Evolutionary conservation across 2,329 filamentous ascomycete genomes (phyloP).

Genomic region (Colletotrichum tropicicola): DNA sequence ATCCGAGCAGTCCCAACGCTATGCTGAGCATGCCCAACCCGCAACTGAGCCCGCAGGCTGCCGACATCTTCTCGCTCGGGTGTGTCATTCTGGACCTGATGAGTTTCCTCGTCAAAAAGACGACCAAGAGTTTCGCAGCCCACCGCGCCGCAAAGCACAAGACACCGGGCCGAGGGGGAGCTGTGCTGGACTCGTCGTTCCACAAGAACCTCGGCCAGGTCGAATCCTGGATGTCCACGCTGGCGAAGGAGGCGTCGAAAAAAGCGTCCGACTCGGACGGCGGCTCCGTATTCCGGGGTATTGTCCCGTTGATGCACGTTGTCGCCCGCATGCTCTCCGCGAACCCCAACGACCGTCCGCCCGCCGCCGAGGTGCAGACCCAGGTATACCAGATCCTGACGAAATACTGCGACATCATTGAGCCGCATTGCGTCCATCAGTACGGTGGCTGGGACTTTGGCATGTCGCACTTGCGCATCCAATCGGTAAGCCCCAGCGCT

Average conservation of each 20-base stretch:
- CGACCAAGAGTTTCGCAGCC: slow-evolving; percentile 70
- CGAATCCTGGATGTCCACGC: slow-evolving; percentile 70
- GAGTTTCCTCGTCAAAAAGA: slow-evolving; percentile 74
- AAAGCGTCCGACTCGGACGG: slow-evolving; percentile 49
- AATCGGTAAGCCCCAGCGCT: slow-evolving; percentile 19
- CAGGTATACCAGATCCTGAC: slow-evolving; percentile 62
- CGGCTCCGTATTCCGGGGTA: slow-evolving; percentile 57
- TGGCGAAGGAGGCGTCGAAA: slow-evolving; percentile 67
- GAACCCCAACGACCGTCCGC: slow-evolving; percentile 61
- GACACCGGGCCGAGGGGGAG: slow-evolving; percentile 64
- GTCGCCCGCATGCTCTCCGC: slow-evolving; percentile 63
- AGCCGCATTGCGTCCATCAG: slow-evolving; percentile 64
- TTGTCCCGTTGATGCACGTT: slow-evolving; percentile 61
- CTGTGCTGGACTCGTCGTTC: slow-evolving; percentile 75
- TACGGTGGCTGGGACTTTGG: slow-evolving; percentile 48
- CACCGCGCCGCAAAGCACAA: slow-evolving; percentile 75
- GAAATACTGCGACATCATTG: slow-evolving; percentile 54
- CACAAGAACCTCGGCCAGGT: slow-evolving; percentile 76
- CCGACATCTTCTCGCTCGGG: slow-evolving; percentile 78
- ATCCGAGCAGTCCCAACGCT: slow-evolving; percentile 39
- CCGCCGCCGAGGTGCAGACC: slow-evolving; percentile 60
- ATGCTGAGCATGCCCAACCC: slow-evolving; percentile 50
- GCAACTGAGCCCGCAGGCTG: slow-evolving; percentile 62
- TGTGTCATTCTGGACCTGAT: slow-evolving; percentile 78
- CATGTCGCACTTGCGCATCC: slow-evolving; percentile 35